Percentiles rank a stretch among this genome's conserved stretches.
Conservation (phyloP, 2,329 filamentous ascomycete species). For the Monilinia fructicola region DNA sequence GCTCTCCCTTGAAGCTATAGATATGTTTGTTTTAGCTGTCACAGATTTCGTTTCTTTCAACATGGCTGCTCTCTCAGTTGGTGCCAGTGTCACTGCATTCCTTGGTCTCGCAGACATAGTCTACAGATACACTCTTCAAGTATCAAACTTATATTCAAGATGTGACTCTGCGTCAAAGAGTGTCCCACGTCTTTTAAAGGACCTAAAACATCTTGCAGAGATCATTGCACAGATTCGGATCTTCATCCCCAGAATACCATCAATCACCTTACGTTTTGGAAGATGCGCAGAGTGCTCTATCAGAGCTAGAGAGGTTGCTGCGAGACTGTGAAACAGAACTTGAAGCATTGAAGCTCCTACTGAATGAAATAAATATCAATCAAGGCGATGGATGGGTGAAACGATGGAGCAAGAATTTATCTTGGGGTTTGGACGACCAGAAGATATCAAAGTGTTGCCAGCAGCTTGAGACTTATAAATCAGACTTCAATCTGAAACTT, state of each 20-base stretch:
- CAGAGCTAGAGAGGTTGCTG: background rate
- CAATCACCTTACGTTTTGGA: background rate
- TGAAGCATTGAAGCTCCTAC: too few species aligned
- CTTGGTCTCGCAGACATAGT: background rate
- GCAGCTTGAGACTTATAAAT: too few species aligned
- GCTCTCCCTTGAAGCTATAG: background rate
- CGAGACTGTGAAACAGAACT: too few species aligned
- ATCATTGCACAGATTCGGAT: slow-evolving; percentile 1
- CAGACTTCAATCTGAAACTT: too few species aligned
- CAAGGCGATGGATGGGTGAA: too few species aligned
- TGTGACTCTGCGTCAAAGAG: background rate
- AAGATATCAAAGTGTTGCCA: too few species aligned
- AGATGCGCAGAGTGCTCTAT: background rate
- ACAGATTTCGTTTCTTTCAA: background rate
- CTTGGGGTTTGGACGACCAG: too few species aligned
- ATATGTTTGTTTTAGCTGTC: background rate
- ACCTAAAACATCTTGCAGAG: background rate
- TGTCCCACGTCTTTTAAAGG: background rate
- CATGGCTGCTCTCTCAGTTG: background rate
- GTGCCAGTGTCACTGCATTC: background rate
- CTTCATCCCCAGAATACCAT: background rate
- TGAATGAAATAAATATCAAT: too few species aligned
- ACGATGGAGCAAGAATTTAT: too few species aligned
- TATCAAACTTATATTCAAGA: background rate
- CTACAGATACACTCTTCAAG: background rate